Conservation (phyloP, 371 early-diverging fungal species). For the Rhizopus sp. region DNA sequence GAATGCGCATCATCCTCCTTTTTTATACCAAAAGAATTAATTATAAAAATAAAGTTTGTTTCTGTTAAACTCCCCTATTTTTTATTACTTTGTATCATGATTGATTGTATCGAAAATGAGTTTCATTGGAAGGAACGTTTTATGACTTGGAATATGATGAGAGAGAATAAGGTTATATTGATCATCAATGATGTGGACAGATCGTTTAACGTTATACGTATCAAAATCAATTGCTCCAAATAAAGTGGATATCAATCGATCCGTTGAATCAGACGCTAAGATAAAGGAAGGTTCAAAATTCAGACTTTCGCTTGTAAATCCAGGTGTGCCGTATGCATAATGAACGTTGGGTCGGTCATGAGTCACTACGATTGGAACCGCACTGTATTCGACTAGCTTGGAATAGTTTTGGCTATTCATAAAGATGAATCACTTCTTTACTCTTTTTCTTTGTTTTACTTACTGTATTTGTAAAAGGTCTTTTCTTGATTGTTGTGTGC, state of each 20-base stretch:
- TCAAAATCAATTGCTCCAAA: conserved; percentile 14
- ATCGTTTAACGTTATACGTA: conserved; percentile 6
- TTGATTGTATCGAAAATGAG: not conserved
- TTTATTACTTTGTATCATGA: not conserved
- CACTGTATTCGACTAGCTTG: conserved; percentile 9
- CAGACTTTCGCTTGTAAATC: conserved; percentile 7
- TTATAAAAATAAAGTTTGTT: not conserved
- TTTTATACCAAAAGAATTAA: not conserved
- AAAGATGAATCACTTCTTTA: not conserved
- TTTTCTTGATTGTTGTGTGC: conserved; percentile 17
- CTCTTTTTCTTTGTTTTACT: not conserved
- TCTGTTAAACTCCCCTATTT: not conserved
- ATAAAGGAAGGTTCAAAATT: conserved; percentile 19
- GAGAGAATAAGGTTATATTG: conserved; percentile 5
- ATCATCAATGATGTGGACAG: conserved; percentile 14
- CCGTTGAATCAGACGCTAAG: conserved; percentile 16
- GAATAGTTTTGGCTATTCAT: conserved; percentile 7
- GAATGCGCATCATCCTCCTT: not conserved
- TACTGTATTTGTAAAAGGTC: conserved; percentile 26
- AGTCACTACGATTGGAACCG: conserved; percentile 19
- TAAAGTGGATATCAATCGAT: conserved; percentile 12
- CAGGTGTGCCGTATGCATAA: conserved; percentile 15
- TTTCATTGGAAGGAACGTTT: conserved; percentile 14
- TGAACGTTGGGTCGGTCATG: conserved; percentile 21
- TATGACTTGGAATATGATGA: conserved; percentile 1